Evolutionary conservation across 1,284 basidiomycete genomes (phyloP), one percentile per base, ranked within the genome.

Genomic region (Ceratobasidium sp.): DNA sequence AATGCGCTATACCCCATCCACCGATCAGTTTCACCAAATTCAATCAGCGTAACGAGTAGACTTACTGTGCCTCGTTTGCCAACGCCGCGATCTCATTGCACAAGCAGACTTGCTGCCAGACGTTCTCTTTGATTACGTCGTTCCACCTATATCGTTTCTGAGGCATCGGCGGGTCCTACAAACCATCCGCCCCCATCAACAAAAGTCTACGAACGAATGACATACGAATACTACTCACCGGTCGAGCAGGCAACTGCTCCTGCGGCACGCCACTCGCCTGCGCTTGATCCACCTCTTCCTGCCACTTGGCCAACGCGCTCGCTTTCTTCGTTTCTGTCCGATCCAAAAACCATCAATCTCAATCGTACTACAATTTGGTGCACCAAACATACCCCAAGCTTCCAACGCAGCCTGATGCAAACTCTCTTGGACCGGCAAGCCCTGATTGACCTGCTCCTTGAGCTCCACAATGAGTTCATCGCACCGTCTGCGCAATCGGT

Each of bases 11-110:
- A 71, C 39, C 66, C n/a, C n/a, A n/a, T n/a, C n/a, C n/a, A n/a
- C n/a, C n/a, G n/a, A n/a, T 68, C 46, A 68, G 49, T n/a, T 68
- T 67, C 46, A 53, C 10, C 26, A 28, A n/a, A n/a, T n/a, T n/a
- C 3, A 2, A 23, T 20, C 12, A 13, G 23, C 66, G 7, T 7
- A 46, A n/a, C 10, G 39, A 49, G 6, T 9, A 53, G 7, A 89
- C 92, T 44, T 83, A 94, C 93, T 94, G 93, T 85, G 94, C 94
- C 89, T 94, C 93, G 82, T 95, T 94, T 86, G 94, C 93, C 84
- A 95, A 85, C 81, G 92, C 85, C 85, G 92, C 93, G 77, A 91
- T 91, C 85, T 95, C 94, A 82, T 95, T 95, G 83, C 93, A 94
- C 79, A 95, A 83, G 82, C 91, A 87, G 58, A 95, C 94, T 9